A percentile compares a stretch with the other conserved stretches of the same genome.
Conservation (phyloP, 2,329 filamentous ascomycete species). For the Sporothrix pallida region DNA sequence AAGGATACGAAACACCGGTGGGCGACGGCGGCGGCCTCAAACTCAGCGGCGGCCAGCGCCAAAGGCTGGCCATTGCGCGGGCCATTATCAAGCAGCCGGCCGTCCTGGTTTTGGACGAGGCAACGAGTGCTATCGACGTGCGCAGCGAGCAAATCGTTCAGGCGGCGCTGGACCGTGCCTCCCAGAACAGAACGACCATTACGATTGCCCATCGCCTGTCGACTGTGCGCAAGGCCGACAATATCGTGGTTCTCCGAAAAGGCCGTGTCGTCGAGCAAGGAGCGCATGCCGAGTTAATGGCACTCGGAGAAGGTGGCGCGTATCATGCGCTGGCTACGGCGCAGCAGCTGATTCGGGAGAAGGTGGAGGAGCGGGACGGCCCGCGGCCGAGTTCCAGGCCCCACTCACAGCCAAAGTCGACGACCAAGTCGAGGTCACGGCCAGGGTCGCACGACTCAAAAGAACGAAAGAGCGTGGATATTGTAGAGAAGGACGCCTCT, state of each 20-base stretch:
- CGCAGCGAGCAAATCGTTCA: slow-evolving; percentile 44
- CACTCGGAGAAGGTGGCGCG: slow-evolving; percentile 61
- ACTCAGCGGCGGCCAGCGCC: slow-evolving; percentile 77
- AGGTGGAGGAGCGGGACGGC: slow-evolving; percentile 7
- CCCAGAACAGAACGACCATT: slow-evolving; percentile 42
- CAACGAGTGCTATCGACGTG: slow-evolving; percentile 59
- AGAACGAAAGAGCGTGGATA: slow-evolving; percentile 50
- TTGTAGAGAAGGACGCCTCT: slow-evolving; percentile 38
- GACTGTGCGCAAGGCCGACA: slow-evolving; percentile 77
- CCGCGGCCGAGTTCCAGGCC: neutral
- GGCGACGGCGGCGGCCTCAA: slow-evolving; percentile 83
- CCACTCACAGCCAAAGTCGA: neutral
- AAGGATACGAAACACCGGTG: slow-evolving; percentile 73
- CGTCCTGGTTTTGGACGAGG: slow-evolving; percentile 44
- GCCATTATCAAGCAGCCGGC: slow-evolving; percentile 43
- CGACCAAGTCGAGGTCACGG: neutral
- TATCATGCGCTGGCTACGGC: slow-evolving; percentile 72
- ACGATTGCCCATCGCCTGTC: slow-evolving; percentile 59
- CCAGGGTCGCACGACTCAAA: slow-evolving; percentile 38
- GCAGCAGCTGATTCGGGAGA: slow-evolving; percentile 57
- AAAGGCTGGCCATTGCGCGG: slow-evolving; percentile 68
- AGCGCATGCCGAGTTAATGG: slow-evolving; percentile 73
- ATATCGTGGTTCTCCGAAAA: slow-evolving; percentile 76
- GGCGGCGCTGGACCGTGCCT: slow-evolving; percentile 42
- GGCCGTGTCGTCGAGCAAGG: slow-evolving; percentile 76